Evolutionary conservation across 1,284 basidiomycete species (phyloP), one percentile per base, ranked within the genome.

Genomic region (Ustilago loliicola): DNA sequence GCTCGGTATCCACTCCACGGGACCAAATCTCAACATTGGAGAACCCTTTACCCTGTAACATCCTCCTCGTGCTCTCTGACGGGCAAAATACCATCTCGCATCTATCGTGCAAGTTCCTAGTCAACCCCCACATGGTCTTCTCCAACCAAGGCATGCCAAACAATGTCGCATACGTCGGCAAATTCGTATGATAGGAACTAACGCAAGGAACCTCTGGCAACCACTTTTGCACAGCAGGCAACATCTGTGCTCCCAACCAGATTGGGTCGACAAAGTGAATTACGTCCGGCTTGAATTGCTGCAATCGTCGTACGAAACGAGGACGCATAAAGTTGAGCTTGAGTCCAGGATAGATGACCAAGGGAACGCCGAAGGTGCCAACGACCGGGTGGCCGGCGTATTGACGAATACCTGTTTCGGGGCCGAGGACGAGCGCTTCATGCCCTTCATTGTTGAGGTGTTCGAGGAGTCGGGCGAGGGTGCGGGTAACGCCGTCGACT

Each of bases 271-370:
- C 82, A 66, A 85, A 86, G 71, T 86, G 85, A 50, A 85, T 88
- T 9, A 90, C 88, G 72, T 90, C 90, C 1, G 90, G 89, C 70
- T 89, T 81, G 80, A 88, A 87, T 42, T 87, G 86, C 45, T 83
- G 80, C 27, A 88, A 65, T 19, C 88, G 86, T n/a, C 87, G 83
- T 60, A 90, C 81, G 79, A 90, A 90, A 48, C 88, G 87, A 1
- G 89, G 89, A 1, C 89, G 88, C 54, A 90, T 86, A 74, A 90
- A 90, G 84, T 90, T 90, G 78, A 90, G 87, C 83, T 89, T 90
- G 53, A 90, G 86, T 0, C 89, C 89, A 0, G 89, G 89, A 71
- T 90, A 90, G 48, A 90, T 85, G 38, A 90, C 82, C 3, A 90
- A 85, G 0, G 90, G 90, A 7, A 90, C 86, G 17, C 90, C 89